Conservation (phyloP, 805 yeast species). For the Nakazawaea wyomingensis region DNA sequence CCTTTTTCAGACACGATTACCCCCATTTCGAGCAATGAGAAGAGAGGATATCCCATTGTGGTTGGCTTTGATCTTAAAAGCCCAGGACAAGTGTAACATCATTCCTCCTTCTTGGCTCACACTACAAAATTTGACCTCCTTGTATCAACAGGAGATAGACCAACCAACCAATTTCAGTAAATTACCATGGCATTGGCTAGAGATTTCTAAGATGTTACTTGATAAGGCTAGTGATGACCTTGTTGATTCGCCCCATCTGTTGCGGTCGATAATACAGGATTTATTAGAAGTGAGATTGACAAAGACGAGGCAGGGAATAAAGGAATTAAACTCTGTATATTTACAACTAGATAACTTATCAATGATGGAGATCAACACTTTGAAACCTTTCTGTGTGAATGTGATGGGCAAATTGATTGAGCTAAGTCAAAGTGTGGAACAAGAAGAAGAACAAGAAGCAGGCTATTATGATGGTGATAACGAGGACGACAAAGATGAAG, state of each 20-base stretch:
- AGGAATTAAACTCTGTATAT: constrained; percentile 74
- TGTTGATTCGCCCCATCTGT: constrained; percentile 61
- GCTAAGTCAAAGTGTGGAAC: constrained; percentile 1
- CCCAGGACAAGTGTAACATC: constrained; percentile 81
- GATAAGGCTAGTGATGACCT: constrained; percentile 73
- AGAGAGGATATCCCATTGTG: constrained; percentile 74
- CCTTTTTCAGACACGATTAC: constrained; percentile 49
- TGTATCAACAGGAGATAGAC: constrained; percentile 62
- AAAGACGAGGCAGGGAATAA: constrained; percentile 76
- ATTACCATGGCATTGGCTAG: constrained; percentile 89
- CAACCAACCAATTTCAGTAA: constrained; percentile 55
- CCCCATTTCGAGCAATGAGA: constrained; percentile 61
- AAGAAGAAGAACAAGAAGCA: neutral
- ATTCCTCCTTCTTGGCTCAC: constrained; percentile 85
- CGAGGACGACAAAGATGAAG: constrained; percentile 7
- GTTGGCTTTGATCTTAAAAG: constrained; percentile 79
- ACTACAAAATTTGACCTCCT: constrained; percentile 43
- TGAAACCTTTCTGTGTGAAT: constrained; percentile 73
- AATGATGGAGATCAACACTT: constrained; percentile 78
- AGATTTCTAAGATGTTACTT: constrained; percentile 64
- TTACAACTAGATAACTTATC: constrained; percentile 80
- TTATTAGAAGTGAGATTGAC: constrained; percentile 76
- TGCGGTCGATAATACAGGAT: constrained; percentile 73
- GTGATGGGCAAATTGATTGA: constrained; percentile 68
- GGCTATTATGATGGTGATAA: constrained; percentile 2